Percentiles rank a stretch among this genome's conserved stretches.
Evolutionary conservation across 257 asterid species (phyloP).

Genomic region (Solanum piurae): DNA sequence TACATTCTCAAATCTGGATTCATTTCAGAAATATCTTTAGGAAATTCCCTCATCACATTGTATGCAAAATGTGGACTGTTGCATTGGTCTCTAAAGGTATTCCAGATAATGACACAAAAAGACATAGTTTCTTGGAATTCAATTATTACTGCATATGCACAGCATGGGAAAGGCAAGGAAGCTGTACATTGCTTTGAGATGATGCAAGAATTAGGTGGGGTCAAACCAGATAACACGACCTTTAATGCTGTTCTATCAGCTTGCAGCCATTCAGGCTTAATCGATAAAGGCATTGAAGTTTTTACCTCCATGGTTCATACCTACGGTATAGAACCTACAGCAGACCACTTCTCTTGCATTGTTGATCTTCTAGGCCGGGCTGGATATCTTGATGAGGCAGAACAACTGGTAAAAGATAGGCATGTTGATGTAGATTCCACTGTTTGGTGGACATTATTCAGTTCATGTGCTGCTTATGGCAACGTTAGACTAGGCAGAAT

Average conservation of each 20-base stretch:
- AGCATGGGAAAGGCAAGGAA: constrained; percentile 60
- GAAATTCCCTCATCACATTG: constrained; percentile 55
- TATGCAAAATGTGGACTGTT: constrained; percentile 60
- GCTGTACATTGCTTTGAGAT: constrained; percentile 52
- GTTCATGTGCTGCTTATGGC: constrained; percentile 62
- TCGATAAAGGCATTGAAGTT: constrained; percentile 44
- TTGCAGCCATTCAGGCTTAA: constrained; percentile 77
- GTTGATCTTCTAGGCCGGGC: constrained; percentile 68
- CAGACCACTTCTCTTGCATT: constrained; percentile 60
- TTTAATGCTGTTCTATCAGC: constrained; percentile 82
- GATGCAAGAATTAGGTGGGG: constrained; percentile 31
- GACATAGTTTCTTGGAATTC: constrained; percentile 79
- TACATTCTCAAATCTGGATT: constrained; percentile 35
- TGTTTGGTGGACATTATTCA: constrained; percentile 75
- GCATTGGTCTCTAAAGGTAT: constrained; percentile 42
- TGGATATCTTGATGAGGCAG: constrained; percentile 65
- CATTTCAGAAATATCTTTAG: constrained; percentile 38
- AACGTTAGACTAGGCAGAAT: constrained; percentile 50
- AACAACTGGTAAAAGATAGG: constrained; percentile 27
- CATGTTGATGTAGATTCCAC: constrained; percentile 33
- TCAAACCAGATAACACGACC: constrained; percentile 61
- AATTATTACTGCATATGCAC: constrained; percentile 62
- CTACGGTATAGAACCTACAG: constrained; percentile 41
- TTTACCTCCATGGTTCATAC: constrained; percentile 44
- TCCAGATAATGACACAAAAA: constrained; percentile 32